Base-by-base conservation (phyloP, 1,284 basidiomycete genomes). In the Cutaneotrichosporon dermatis region DNA sequence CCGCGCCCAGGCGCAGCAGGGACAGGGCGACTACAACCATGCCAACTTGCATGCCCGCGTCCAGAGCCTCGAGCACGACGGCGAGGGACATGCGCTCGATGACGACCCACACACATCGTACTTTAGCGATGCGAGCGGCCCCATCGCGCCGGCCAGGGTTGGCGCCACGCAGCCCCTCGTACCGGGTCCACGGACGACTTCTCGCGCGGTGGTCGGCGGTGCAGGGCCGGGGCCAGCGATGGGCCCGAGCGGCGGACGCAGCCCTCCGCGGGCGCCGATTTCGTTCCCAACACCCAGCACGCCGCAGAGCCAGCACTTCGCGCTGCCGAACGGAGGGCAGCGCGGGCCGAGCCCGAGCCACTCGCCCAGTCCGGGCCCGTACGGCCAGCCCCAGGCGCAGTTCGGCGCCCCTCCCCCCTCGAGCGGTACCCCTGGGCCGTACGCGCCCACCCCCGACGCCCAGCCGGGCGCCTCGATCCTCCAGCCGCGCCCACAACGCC, bases 41-140 rank as follows among this genome's bases (percentile, higher is more conserved):
- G 34, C 7, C 12, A 53, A 16, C 6, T 16, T 58, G 11, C 60
- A 61, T n/a, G 55, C 56, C 9, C 60, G 56, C 44, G 50, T 53
- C 8, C 52, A 45, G n/a, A 39, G 15, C 12, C 39, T 59, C 40
- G 52, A 59, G 41, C 46, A 34, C 35, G 34, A 33, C 3, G 35
- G 50, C 16, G 56, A 50, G n/a, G 35, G 34, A 3, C 25, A 25
- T 2, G 2, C 25, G 25, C 25, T 25, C 25, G 51, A 44, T 40
- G 55, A 60, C 39, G 39, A 34, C 43, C 13, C 34, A 12, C 46
- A 49, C 46, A 25, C 33, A 7, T 49, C 50, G 13, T 25, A 37
- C 50, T 51, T 51, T 16, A 43, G 16, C 42, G 42, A 45, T 25
- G 11, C 43, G 35, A 35, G 34, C 34, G 46, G 33, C 8, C 43